Conservation (phyloP, 2,329 filamentous ascomycete genomes). For the Scedosporium boydii region DNA sequence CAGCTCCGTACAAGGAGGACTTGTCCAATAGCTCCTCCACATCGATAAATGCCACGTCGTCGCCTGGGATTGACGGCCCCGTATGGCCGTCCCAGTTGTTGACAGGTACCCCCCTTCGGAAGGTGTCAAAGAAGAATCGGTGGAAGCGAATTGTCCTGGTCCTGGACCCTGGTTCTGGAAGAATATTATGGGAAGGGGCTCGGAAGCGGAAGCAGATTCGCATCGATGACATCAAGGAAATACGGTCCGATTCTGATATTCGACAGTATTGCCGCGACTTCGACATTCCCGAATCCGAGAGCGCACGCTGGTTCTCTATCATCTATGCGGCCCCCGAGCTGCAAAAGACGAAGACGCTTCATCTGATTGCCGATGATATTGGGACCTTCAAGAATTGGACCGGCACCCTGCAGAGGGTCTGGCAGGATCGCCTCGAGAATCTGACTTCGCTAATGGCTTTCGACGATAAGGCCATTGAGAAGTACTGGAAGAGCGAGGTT, state of each 20-base stretch:
- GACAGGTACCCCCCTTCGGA: conserved; percentile 67
- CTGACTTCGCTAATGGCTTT: conserved; percentile 86
- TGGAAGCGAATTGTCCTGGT: conserved; percentile 60
- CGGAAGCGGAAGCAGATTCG: conserved; percentile 78
- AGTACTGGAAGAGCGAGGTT: conserved; percentile 84
- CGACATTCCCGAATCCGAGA: conserved; percentile 55
- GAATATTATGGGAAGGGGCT: conserved; percentile 77
- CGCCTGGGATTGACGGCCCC: conserved; percentile 48
- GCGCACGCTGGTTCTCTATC: conserved; percentile 78
- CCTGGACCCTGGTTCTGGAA: conserved; percentile 74
- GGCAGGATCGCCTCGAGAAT: conserved; percentile 76
- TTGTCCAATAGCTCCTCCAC: conserved; percentile 38
- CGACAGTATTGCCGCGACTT: conserved; percentile 84
- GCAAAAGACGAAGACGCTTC: conserved; percentile 76
- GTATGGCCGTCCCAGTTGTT: conserved; percentile 69
- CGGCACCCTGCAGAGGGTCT: conserved; percentile 71
- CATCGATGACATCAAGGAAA: conserved; percentile 90
- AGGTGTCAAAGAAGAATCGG: conserved; percentile 72
- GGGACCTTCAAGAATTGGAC: conserved; percentile 72
- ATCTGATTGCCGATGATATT: conserved; percentile 71
- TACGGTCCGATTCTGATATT: conserved; percentile 73
- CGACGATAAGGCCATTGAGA: conserved; percentile 68
- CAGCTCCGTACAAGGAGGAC: conserved; percentile 23
- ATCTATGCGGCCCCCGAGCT: conserved; percentile 73
- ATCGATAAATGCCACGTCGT: conserved; percentile 34